A percentile compares a stretch with the other conserved stretches of the same genome.
Conservation (phyloP, 2,329 filamentous ascomycete genomes). For the Ascochyta rabiei region DNA sequence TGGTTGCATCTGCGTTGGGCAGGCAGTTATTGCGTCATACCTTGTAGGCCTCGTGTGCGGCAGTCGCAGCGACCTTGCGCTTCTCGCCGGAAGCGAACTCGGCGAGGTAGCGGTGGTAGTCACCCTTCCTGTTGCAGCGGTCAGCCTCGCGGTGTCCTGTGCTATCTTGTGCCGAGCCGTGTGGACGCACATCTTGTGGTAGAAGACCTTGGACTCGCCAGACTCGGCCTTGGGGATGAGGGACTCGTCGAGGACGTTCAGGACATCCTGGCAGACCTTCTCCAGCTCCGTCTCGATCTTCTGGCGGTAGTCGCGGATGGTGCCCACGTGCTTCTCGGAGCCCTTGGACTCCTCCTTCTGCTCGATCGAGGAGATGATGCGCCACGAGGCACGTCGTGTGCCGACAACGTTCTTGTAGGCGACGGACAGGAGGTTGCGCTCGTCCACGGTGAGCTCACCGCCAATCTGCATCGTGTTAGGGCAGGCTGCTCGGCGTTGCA, state of each 20-base stretch:
- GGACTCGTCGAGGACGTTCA: conserved; percentile 90
- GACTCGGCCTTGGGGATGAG: conserved; percentile 95
- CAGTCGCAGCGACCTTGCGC: conserved; percentile 85
- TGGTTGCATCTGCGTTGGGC: conserved; percentile 20
- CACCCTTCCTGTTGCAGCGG: conserved; percentile 76
- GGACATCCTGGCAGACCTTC: conserved; percentile 97
- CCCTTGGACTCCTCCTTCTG: conserved; percentile 99
- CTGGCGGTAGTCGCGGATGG: conserved; percentile 95
- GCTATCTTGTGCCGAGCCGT: conserved; percentile 5
- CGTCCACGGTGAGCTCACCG: conserved; percentile 71
- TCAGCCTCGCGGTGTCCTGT: conserved; percentile 22
- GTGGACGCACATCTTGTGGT: conserved; percentile 94
- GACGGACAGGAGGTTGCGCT: conserved; percentile 92
- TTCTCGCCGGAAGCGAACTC: conserved; percentile 94
- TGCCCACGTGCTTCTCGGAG: conserved; percentile 88
- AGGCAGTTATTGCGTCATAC: conserved; percentile 58
- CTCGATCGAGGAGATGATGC: conserved; percentile 99
- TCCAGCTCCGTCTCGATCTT: conserved; percentile 98
- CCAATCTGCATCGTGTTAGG: conserved; percentile 58
- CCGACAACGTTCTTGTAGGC: conserved; percentile 99
- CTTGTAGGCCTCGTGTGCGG: conserved; percentile 97
- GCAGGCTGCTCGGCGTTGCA: conserved; percentile 11
- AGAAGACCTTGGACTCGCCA: conserved; percentile 99
- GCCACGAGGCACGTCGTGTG: conserved; percentile 96
- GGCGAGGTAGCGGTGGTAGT: conserved; percentile 94